Conservation (phyloP, 768 basidiomycete species). For the Suillus placidus region DNA sequence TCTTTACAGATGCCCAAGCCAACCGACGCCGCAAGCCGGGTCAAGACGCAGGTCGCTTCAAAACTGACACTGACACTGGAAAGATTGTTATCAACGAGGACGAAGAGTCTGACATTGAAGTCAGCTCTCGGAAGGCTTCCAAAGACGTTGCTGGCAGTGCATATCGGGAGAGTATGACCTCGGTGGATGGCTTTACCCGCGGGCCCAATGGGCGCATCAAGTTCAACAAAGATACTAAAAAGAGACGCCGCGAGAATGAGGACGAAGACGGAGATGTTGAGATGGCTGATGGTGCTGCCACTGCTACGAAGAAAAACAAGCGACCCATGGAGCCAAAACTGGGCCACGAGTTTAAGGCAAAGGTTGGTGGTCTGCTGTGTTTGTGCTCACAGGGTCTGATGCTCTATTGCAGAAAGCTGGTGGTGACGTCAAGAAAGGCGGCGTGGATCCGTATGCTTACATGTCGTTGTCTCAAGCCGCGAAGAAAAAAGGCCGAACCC, state of each 20-base stretch:
- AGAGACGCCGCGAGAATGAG: constrained; percentile 73
- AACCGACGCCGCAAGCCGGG: constrained; percentile 74
- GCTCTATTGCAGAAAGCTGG: constrained; percentile 75
- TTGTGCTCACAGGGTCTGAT: constrained; percentile 3
- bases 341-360: constrained; percentile 94
- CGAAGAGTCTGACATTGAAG: constrained; percentile 51
- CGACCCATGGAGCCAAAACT: constrained; percentile 56
- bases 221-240: constrained; percentile 97
- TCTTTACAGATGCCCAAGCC: constrained; percentile 42
- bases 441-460: constrained; percentile 93
- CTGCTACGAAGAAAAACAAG: constrained; percentile 50
- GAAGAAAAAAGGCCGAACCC: constrained; percentile 54
- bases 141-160: constrained; percentile 72
- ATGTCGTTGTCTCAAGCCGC: constrained; percentile 82
- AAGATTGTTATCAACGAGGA: constrained; percentile 75
- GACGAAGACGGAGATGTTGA: constrained; percentile 68
- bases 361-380: constrained; percentile 54
- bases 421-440: constrained; percentile 88
- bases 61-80: constrained; percentile 80
- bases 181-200: constrained; percentile 88
- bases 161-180: constrained; percentile 81
- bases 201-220: constrained; percentile 84
- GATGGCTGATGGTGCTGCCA: constrained; percentile 70
- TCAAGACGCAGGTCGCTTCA: constrained; percentile 85
- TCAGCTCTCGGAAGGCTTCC: constrained; percentile 41